phyloP scores from a whole-genome alignment of 2,329 filamentous ascomycete genomes.

The Aspergillus fumigatiaffinis region DNA sequence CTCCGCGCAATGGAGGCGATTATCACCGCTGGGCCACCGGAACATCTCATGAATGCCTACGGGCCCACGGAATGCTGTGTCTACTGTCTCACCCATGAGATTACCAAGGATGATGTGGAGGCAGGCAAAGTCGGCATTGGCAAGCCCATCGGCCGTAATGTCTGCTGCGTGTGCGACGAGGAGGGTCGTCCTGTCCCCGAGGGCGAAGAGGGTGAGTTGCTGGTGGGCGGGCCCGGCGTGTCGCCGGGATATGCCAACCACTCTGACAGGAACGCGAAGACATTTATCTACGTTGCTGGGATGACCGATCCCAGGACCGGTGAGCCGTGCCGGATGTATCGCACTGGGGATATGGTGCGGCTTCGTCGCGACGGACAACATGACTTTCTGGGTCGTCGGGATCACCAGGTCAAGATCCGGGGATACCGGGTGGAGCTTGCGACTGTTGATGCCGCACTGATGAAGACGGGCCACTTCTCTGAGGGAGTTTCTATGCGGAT shows the following conservation, averaged over 20 bases:
- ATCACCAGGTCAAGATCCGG: conserved; percentile 84
- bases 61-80: conserved; percentile 21
- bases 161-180: conserved; percentile 12
- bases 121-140: too few species aligned
- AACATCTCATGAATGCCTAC: conserved; percentile 19
- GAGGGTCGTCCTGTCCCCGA: conserved; percentile 2
- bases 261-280: conserved; percentile 57
- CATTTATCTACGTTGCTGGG: conserved; percentile 69
- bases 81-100: conserved; percentile 12
- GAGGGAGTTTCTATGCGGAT: conserved; percentile 14
- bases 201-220: conserved; percentile 18
- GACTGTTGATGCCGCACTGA: conserved; percentile 65
- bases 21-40: conserved; percentile 12
- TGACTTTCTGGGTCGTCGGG: conserved; percentile 68
- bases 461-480: conserved; percentile 13
- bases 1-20: conserved; percentile 12
- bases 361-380: conserved; percentile 61
- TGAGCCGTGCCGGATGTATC: conserved; percentile 61
- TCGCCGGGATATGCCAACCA: conserved; percentile 56
- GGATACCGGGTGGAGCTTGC: conserved; percentile 86
- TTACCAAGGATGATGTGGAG: conserved; percentile 11
- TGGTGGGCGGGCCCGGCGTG: conserved; percentile 10
- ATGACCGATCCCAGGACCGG: conserved; percentile 51
- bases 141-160: conserved; percentile 2
- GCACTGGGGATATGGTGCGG: conserved; percentile 73